Evolutionary conservation across 257 asterid species (phyloP).

Genomic region (Solanum bulbocastanum): DNA sequence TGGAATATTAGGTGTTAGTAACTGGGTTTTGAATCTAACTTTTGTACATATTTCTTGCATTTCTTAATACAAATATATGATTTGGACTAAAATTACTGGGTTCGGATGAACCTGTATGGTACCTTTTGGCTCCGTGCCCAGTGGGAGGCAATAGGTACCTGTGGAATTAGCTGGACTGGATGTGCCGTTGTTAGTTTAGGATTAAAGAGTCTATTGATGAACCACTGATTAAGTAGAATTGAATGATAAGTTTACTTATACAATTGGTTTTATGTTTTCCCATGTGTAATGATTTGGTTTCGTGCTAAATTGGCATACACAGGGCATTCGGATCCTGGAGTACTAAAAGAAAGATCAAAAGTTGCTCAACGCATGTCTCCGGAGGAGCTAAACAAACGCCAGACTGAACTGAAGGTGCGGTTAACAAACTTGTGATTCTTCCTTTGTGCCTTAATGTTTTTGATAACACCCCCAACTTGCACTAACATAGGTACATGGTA

Average conservation of each 20-base stretch:
- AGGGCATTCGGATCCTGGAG: constrained; percentile 84
- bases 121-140: not conserved
- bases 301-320: not conserved
- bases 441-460: not conserved
- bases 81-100: not conserved
- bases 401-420: constrained; percentile 55
- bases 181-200: not conserved
- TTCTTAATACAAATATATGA: not conserved
- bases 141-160: not conserved
- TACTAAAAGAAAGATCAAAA: constrained; percentile 52
- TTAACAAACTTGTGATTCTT: not conserved
- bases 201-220: not conserved
- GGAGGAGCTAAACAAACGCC: constrained; percentile 61
- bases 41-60: not conserved
- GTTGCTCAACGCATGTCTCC: constrained; percentile 43
- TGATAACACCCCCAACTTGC: not conserved
- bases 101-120: not conserved
- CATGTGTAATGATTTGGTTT: not conserved
- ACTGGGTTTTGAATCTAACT: not conserved
- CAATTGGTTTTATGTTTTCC: not conserved
- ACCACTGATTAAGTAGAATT: not conserved
- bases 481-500: too few species aligned
- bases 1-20: not conserved
- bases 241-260: not conserved
- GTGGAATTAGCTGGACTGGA: not conserved